phyloP scores from a whole-genome alignment of 2,329 filamentous ascomycete species.

The Epicoccum nigrum region DNA sequence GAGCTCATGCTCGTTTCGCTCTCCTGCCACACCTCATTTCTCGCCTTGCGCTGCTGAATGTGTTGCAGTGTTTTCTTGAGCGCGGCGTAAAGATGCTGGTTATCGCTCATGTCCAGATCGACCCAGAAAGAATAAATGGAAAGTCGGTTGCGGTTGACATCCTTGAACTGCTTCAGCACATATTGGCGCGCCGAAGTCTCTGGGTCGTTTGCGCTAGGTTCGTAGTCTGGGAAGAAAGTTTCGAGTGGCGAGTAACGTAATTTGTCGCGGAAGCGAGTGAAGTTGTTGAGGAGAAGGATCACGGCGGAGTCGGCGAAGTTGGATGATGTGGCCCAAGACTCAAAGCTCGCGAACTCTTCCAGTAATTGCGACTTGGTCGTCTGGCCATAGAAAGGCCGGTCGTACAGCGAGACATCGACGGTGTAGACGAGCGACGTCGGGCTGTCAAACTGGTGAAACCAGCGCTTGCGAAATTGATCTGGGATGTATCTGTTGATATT shows the following conservation, averaged over 20 bases:
- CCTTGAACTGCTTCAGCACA: constrained; percentile 40
- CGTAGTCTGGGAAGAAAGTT: constrained; percentile 41
- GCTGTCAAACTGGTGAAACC: constrained; percentile 46
- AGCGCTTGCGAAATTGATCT: constrained; percentile 41
- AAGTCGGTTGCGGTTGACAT: constrained; percentile 36
- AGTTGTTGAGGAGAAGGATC: constrained; percentile 46
- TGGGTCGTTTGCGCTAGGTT: constrained; percentile 22
- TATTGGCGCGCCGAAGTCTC: constrained; percentile 41
- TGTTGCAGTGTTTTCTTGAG: constrained; percentile 44
- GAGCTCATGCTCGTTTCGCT: constrained; percentile 13
- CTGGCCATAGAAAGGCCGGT: constrained; percentile 37
- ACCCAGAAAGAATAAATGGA: constrained; percentile 47
- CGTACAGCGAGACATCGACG: constrained; percentile 43
- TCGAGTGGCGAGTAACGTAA: constrained; percentile 37
- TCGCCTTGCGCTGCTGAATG: constrained; percentile 39
- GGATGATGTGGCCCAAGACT: constrained; percentile 37
- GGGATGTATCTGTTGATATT: constrained; percentile 43
- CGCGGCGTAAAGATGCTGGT: constrained; percentile 43
- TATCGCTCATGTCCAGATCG: constrained; percentile 45
- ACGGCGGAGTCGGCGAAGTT: constrained; percentile 38
- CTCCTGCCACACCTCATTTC: constrained; percentile 34
- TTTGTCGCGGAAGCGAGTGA: constrained; percentile 42
- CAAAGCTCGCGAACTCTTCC: constrained; percentile 40
- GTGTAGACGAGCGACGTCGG: constrained; percentile 42
- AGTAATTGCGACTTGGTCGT: constrained; percentile 37